Evolutionary conservation across 2,329 filamentous ascomycete genomes (phyloP).

Genomic region (Pyrenophora teres): DNA sequence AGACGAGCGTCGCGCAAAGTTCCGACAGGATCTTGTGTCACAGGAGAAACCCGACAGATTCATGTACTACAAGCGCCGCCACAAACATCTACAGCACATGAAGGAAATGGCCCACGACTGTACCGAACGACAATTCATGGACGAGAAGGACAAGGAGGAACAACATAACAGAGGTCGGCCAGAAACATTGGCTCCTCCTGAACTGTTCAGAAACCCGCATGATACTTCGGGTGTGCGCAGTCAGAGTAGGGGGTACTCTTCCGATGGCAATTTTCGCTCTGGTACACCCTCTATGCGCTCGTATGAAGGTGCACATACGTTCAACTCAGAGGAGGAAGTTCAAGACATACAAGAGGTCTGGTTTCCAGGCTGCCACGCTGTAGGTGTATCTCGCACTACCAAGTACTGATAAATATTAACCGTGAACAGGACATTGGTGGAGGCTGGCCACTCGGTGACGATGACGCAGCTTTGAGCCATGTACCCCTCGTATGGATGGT

Average conservation of each 20-base stretch:
- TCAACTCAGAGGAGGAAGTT: slow-evolving; percentile 44
- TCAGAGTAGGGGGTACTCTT: slow-evolving; percentile 37
- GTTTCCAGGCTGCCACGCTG: slow-evolving; percentile 77
- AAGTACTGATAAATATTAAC: slow-evolving; percentile 11
- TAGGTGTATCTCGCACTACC: slow-evolving; percentile 20
- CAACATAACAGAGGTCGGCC: slow-evolving; percentile 24
- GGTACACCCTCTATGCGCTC: slow-evolving; percentile 41
- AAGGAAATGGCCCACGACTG: slow-evolving; percentile 16
- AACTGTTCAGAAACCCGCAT: slow-evolving; percentile 39
- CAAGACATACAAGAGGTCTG: slow-evolving; percentile 82
- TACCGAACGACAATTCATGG: slow-evolving; percentile 14
- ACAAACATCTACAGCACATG: slow-evolving; percentile 26
- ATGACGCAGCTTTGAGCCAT: slow-evolving; percentile 66
- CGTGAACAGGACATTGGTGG: slow-evolving; percentile 68
- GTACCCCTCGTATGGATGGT: slow-evolving; percentile 74
- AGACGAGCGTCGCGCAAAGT: slow-evolving; percentile 73
- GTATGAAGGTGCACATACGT: slow-evolving; percentile 29
- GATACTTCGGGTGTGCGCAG: slow-evolving; percentile 43
- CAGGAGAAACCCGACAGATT: slow-evolving; percentile 44
- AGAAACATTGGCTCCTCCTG: slow-evolving; percentile 35
- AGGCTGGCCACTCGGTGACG: slow-evolving; percentile 67
- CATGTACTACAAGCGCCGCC: slow-evolving; percentile 36
- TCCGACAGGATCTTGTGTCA: slow-evolving; percentile 69
- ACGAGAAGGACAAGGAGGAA: slow-evolving; percentile 16
- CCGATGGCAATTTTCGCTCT: slow-evolving; percentile 8